Evolutionary conservation across 2,329 filamentous ascomycete species (phyloP).

Genomic region (Cladosporium halotolerans): DNA sequence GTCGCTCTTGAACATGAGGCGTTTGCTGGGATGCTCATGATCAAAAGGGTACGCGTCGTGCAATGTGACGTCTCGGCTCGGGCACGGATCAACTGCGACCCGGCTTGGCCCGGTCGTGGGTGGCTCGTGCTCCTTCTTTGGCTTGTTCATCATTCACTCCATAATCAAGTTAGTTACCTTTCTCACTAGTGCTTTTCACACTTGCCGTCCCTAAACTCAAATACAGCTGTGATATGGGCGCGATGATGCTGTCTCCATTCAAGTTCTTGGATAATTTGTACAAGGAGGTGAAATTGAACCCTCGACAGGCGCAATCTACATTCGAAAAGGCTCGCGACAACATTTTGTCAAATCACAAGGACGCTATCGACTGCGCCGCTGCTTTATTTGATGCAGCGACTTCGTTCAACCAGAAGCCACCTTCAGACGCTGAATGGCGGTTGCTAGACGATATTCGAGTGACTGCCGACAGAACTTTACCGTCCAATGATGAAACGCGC

Average conservation of each 20-base stretch:
- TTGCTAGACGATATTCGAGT: background rate
- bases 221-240: too few species aligned
- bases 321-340: slow-evolving; percentile 1
- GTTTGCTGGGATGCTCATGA: too few species aligned
- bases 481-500: background rate
- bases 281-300: background rate
- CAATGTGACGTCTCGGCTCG: too few species aligned
- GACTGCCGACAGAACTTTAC: background rate
- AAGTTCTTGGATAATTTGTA: background rate
- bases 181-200: too few species aligned
- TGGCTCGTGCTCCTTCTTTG: background rate
- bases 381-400: slow-evolving; percentile 1
- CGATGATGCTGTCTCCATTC: background rate
- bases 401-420: background rate
- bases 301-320: background rate
- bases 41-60: too few species aligned
- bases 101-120: background rate
- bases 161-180: too few species aligned
- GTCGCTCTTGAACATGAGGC: too few species aligned
- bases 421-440: background rate
- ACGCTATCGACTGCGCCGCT: slow-evolving; percentile 1
- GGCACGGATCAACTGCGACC: slow-evolving; percentile 1
- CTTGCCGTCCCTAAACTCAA: too few species aligned
- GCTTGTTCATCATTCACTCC: too few species aligned
- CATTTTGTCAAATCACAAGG: background rate